Percentiles rank a stretch among this genome's conserved stretches.
Evolutionary conservation across 441 rosid species (phyloP).

Genomic region (Viola pubescens): DNA sequence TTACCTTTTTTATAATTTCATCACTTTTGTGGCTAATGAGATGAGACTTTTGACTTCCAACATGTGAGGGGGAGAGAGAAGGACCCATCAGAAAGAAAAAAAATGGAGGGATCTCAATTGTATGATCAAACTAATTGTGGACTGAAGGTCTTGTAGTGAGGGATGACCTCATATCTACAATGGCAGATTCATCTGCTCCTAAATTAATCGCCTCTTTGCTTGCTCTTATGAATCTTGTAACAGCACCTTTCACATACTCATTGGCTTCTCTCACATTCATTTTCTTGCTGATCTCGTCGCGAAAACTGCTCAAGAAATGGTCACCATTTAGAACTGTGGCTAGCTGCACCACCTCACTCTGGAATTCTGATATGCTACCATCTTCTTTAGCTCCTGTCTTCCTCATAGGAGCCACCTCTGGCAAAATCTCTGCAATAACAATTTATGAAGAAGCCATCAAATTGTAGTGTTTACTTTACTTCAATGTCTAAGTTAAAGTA

Average conservation of each 20-base stretch:
- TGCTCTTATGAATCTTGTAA: constrained; percentile 67
- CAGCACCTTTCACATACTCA: constrained; percentile 58
- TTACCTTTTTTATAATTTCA: no score
- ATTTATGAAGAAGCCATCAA: no score
- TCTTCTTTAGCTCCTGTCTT: constrained; percentile 61
- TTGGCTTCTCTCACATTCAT: constrained; percentile 79
- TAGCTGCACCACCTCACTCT: constrained; percentile 75
- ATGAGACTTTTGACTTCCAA: no score
- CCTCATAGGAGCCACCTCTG: constrained; percentile 60
- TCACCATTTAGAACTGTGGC: constrained; percentile 91
- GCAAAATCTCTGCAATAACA: constrained; percentile 48
- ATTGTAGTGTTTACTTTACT: neutral
- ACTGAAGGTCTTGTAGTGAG: constrained; percentile 65
- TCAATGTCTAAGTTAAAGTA: neutral
- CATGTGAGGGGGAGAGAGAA: neutral
- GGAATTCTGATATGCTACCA: constrained; percentile 58
- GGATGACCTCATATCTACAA: constrained; percentile 82
- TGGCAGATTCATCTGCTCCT: constrained; percentile 78
- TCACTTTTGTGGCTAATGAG: no score
- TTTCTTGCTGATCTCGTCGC: constrained; percentile 57
- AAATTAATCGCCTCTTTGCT: constrained; percentile 82
- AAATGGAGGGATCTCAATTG: no score
- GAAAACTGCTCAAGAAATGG: constrained; percentile 76
- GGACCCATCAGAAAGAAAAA: neutral
- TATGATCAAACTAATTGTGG: constrained; percentile 22